These are phyloP conservation scores for Cercospora sp. DNA, from an alignment of 2,329 filamentous ascomycete genomes.

Conservation along the genomic window DNA sequence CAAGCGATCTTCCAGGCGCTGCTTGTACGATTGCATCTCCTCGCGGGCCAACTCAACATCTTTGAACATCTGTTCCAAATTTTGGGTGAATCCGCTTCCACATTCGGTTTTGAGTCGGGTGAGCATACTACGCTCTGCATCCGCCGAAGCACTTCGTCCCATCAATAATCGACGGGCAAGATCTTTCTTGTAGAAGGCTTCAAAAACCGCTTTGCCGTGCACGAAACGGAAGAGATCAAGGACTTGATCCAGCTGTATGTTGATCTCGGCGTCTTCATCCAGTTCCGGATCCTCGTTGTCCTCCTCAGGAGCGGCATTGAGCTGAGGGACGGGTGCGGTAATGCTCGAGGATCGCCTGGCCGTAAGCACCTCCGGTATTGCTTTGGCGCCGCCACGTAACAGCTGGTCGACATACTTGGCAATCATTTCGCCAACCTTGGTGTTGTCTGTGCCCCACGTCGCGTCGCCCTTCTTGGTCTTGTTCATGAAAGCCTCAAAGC, in stretches of 20 bases:
- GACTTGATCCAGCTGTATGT: constrained; percentile 86
- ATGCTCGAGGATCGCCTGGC: constrained; percentile 45
- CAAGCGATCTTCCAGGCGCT: constrained; percentile 59
- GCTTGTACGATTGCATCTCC: constrained; percentile 86
- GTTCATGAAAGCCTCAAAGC: constrained; percentile 91
- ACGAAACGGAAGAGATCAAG: constrained; percentile 96
- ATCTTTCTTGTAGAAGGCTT: constrained; percentile 99
- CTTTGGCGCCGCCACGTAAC: constrained; percentile 82
- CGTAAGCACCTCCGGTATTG: constrained; percentile 68
- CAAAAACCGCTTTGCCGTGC: constrained; percentile 94
- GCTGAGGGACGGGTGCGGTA: constrained; percentile 49
- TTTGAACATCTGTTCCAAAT: constrained; percentile 99
- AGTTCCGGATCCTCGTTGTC: constrained; percentile 62
- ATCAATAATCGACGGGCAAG: constrained; percentile 85
- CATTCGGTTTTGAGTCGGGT: constrained; percentile 89
- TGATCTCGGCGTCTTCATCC: constrained; percentile 89
- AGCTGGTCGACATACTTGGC: constrained; percentile 94
- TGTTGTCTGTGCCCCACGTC: constrained; percentile 77
- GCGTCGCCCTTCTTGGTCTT: constrained; percentile 70
- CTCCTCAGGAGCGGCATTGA: constrained; percentile 58
- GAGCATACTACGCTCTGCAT: constrained; percentile 95
- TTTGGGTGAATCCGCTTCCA: constrained; percentile 90
- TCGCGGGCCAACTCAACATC: constrained; percentile 92
- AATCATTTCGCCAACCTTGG: constrained; percentile 97
- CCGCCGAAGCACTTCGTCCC: constrained; percentile 87